Percentiles rank a stretch among this genome's conserved stretches.
These are phyloP conservation scores for Flaveria brownii DNA, from an alignment of 129 eudicot genomes.

Conservation along the genomic window DNA sequence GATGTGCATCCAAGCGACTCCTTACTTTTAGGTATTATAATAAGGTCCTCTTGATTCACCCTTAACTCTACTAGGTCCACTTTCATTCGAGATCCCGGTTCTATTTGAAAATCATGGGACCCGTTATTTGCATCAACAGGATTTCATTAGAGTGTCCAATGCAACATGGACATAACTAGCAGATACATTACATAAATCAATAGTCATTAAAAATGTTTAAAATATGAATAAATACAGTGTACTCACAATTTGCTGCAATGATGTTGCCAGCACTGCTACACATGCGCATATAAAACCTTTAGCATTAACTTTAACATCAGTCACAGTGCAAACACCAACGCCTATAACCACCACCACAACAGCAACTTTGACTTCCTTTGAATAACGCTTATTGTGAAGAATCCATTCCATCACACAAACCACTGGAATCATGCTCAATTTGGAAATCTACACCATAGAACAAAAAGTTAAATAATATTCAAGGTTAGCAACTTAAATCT, in stretches of 20 bases:
- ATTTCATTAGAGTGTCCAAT: background rate
- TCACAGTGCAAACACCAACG: constrained; percentile 91
- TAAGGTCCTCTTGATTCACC: background rate
- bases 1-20: background rate
- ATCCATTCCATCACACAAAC: constrained; percentile 87
- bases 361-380: constrained; percentile 63
- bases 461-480: background rate
- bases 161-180: constrained; percentile 25
- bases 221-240: background rate
- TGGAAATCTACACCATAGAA: constrained; percentile 52
- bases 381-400: constrained; percentile 60
- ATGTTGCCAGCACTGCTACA: constrained; percentile 71
- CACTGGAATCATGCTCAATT: constrained; percentile 95
- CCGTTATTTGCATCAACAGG: constrained; percentile 50
- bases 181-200: background rate
- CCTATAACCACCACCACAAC: constrained; percentile 85
- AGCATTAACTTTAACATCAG: constrained; percentile 81
- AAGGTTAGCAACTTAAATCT: background rate
- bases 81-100: constrained; percentile 68
- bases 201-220: constrained; percentile 16
- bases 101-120: constrained; percentile 37
- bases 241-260: constrained; percentile 89
- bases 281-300: constrained; percentile 87
- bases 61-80: background rate
- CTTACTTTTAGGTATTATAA: background rate